Percentiles rank a stretch among this genome's conserved stretches.
phyloP scores from a whole-genome alignment of 352 stramenopile species.

The Globisporangium orthogonon region DNA sequence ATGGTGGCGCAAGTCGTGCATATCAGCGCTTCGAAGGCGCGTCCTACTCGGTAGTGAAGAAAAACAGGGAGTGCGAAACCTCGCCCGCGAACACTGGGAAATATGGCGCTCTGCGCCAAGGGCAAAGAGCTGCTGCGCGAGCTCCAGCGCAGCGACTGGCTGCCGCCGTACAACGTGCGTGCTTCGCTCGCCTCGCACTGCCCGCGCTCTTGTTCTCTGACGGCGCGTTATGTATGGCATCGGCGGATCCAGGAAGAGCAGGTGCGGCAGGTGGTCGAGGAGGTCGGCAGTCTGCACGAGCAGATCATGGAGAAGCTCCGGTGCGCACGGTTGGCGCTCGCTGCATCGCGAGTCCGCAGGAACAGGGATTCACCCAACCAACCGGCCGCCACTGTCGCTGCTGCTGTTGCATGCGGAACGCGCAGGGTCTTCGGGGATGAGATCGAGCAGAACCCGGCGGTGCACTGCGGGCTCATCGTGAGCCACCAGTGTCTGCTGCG shows the following conservation, averaged over 20 bases:
- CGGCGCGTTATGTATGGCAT: no score
- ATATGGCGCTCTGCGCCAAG: slow-evolving; percentile 71
- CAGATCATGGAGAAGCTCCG: slow-evolving; percentile 72
- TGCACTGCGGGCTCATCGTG: slow-evolving; percentile 80
- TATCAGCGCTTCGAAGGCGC: no score
- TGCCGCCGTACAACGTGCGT: slow-evolving; percentile 88
- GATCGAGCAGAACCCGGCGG: slow-evolving; percentile 46
- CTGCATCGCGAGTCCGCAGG: no score
- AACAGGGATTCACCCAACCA: no score
- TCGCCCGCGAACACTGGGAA: not conserved
- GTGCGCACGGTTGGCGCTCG: slow-evolving; percentile 16
- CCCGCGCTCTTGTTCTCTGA: no score
- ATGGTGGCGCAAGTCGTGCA: no score
- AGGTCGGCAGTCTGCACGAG: slow-evolving; percentile 55
- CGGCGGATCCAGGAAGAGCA: slow-evolving; percentile 52
- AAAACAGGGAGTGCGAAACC: not conserved
- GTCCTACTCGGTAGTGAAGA: not conserved
- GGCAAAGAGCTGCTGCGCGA: slow-evolving; percentile 85
- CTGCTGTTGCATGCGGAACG: no score
- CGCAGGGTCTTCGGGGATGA: slow-evolving; percentile 56
- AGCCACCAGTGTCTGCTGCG: slow-evolving; percentile 86
- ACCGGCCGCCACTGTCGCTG: not conserved
- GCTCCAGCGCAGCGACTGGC: slow-evolving; percentile 88
- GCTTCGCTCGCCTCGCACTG: not conserved
- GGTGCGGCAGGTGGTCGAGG: slow-evolving; percentile 75